Conservation (phyloP, 768 basidiomycete species). For the Collybia mongolica region DNA sequence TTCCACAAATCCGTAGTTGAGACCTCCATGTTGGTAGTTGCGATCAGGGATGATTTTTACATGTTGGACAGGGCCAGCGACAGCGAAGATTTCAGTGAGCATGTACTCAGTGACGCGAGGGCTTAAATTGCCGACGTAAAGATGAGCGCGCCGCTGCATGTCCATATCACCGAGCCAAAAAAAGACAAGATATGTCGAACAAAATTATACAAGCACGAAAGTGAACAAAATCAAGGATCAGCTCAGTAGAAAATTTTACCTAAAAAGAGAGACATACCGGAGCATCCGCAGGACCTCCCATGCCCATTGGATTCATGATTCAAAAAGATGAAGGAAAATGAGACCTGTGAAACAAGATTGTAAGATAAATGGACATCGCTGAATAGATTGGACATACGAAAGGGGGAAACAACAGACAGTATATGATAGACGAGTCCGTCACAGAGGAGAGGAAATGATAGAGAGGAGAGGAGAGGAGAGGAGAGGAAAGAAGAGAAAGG, state of each 20-base stretch:
- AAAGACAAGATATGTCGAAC: conserved; percentile 21
- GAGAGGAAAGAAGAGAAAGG: conserved; percentile 47
- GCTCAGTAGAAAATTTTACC: conserved; percentile 20
- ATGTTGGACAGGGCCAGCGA: conserved; percentile 95
- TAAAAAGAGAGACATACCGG: conserved; percentile 52
- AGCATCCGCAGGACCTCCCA: conserved; percentile 71
- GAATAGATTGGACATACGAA: conserved; percentile 37
- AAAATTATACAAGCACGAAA: conserved; percentile 20
- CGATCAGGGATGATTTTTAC: conserved; percentile 99
- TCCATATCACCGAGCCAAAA: conserved; percentile 18
- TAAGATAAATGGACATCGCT: neutral
- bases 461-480: conserved; percentile 44
- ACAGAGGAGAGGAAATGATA: conserved; percentile 47
- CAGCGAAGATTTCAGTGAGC: conserved; percentile 96
- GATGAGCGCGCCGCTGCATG: conserved; percentile 84
- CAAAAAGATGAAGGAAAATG: conserved; percentile 52
- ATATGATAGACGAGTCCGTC: conserved; percentile 57
- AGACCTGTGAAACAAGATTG: conserved; percentile 38
- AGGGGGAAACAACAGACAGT: conserved; percentile 50
- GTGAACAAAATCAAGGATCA: conserved; percentile 27
- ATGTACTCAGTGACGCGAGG: conserved; percentile 99
- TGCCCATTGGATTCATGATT: conserved; percentile 80
- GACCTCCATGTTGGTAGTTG: conserved; percentile 98
- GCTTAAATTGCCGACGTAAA: conserved; percentile 98
- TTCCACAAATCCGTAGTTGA: conserved; percentile 99